Percentiles rank a stretch among this genome's conserved stretches.
phyloP scores from a whole-genome alignment of 1,139 yeast species.

The Saccharomycopsis hybrid region DNA sequence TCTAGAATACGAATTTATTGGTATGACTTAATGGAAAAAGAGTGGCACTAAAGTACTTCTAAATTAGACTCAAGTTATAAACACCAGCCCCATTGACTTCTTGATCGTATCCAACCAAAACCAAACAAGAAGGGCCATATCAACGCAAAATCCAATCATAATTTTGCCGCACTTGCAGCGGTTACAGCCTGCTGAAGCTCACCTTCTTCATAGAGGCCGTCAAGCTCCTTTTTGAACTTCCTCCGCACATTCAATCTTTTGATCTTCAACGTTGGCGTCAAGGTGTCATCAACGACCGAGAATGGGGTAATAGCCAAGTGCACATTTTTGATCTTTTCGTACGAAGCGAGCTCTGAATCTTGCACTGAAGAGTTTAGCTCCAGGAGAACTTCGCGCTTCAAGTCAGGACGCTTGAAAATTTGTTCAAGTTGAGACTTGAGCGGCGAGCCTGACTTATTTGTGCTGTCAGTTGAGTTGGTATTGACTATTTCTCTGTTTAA shows the following conservation, averaged over 20 bases:
- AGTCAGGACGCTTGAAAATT: neutral
- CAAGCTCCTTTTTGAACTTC: slow-evolving; percentile 19
- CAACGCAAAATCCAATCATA: no score
- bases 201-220: slow-evolving; percentile 31
- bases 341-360: slow-evolving; percentile 50
- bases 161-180: no score
- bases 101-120: no score
- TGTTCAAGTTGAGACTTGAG: neutral
- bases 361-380: neutral
- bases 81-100: no score
- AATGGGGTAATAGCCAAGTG: slow-evolving; percentile 45
- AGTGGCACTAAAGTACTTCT: no score
- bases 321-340: slow-evolving; percentile 45
- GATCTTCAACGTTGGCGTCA: slow-evolving; percentile 51
- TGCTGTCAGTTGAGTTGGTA: neutral
- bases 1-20: no score
- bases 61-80: no score
- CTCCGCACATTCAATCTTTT: slow-evolving; percentile 44
- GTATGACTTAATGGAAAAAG: no score
- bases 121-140: no score
- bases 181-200: neutral
- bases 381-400: neutral
- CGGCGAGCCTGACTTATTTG: neutral
- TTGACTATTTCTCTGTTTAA: neutral
- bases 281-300: slow-evolving; percentile 41